Evolutionary conservation across 2,329 filamentous ascomycete genomes (phyloP), one percentile per base, ranked within the genome.

Genomic region (Colletotrichum acutatum): DNA sequence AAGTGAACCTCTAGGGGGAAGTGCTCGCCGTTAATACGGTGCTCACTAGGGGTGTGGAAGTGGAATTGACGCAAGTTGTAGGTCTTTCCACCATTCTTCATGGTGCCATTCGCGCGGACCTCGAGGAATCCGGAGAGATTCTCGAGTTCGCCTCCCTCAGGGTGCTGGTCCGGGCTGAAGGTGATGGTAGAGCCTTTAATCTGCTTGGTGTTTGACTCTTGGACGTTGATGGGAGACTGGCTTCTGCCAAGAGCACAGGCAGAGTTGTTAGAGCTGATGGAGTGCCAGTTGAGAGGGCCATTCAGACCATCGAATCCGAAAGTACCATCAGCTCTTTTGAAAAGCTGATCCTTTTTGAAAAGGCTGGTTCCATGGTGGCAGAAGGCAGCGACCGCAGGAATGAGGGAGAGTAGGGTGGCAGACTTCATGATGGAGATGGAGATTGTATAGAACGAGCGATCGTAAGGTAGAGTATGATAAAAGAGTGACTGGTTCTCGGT

Each of bases 31-130:
- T 84, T 75, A 78, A 90, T 81, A 60, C 86, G 84, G 76, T 91
- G 90, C 82, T 91, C 90, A 57, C 87, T 88, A 0, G 90, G 89
- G 0, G 88, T 87, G 77, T 91, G 90, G 80, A 91, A 89, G 79
- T 91, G 89, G 80, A 90, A 90, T 75, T 91, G 89, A 56, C 80
- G 80, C 16, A 90, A 81, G 0, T 75, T 77, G 78, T 85, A 90
- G 14, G 81, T 77, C 24, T 79, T 79, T 46, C 81, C 82, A 1
- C 76, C 81, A 30, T 86, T 78, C 0, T 76, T 79, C 7, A 89
- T 83, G 12, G 83, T 86, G 26, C 87, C 88, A 58, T 86, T 86
- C 30, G 84, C 82, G 32, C 85, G 78, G 56, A 88, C 85, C 77
- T 89, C 84, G 30, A 90, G 82, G 0, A 87, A 89, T 26, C 84